Conservation (phyloP, 2,329 filamentous ascomycete genomes). For the Trichoderma guizhouense region DNA sequence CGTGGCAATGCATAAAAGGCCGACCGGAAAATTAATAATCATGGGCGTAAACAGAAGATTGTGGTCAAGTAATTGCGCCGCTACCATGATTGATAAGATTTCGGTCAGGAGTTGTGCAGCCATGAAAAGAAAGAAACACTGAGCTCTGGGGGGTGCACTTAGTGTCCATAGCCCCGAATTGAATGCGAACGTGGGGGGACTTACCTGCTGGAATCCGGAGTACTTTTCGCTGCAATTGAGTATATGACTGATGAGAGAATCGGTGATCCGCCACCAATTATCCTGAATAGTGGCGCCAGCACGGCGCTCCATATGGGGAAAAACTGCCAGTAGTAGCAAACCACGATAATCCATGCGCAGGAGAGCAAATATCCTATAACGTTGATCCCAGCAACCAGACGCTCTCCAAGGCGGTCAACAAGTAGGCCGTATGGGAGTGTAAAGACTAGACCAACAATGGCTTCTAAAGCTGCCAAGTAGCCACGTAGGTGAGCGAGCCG, state of each 20-base stretch:
- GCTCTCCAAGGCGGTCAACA: neutral
- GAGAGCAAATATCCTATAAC: slow-evolving; percentile 10
- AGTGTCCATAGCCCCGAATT: neutral
- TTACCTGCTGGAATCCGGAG: neutral
- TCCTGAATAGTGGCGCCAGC: neutral
- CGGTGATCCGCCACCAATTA: slow-evolving; percentile 9
- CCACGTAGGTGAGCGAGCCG: slow-evolving; percentile 7
- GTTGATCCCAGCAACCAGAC: slow-evolving; percentile 1
- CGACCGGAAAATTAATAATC: slow-evolving; percentile 1
- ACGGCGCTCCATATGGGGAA: slow-evolving; percentile 3
- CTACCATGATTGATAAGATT: neutral
- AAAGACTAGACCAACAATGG: neutral
- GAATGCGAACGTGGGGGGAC: neutral
- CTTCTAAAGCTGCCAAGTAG: neutral
- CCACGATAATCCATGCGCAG: slow-evolving; percentile 3
- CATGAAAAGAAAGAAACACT: neutral
- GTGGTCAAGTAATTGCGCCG: slow-evolving; percentile 2
- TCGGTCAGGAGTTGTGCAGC: neutral
- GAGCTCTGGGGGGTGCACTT: neutral
- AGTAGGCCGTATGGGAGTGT: slow-evolving; percentile 8
- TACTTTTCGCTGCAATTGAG: slow-evolving; percentile 7
- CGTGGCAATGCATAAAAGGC: slow-evolving; percentile 3
- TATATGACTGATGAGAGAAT: slow-evolving; percentile 4
- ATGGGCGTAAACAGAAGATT: neutral
- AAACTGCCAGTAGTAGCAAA: neutral